Base-by-base conservation (phyloP, 2,329 filamentous ascomycete genomes). In the Apiospora aurea region DNA sequence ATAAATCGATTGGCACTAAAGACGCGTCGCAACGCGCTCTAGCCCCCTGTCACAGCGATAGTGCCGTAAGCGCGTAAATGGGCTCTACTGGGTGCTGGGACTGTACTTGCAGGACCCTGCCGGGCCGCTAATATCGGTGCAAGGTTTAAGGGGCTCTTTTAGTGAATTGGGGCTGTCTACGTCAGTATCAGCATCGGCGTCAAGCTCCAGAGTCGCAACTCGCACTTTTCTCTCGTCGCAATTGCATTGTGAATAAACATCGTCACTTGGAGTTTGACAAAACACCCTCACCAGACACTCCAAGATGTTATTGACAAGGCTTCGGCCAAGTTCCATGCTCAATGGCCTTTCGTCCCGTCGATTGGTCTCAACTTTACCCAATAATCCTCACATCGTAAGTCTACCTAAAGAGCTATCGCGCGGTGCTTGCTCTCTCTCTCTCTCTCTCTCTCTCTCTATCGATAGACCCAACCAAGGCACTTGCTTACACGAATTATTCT, bases 311-410 rank as follows among this genome's bases (percentile, higher is more conserved):
- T 72, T 79, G 69, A 75, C 78, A 72, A 74, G 77, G 64, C 73
- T 78, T 14, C 78, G 80, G 44, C 72, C 77, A 72, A 46, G 74
- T 64, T 72, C 78, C 69, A 70, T 76, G 68, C 78, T 64, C 29
- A 64, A 64, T 64, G 57, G 57, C 34, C 57, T 41, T 64, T 64
- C 70, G 72, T 74, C 72, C 26, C 73, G 69, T 49, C 78, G 87
- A 44, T 72, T 77, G 21, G 73, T 89, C 4, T 85, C 85, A 47
- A 87, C 85, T 8, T 76, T 90, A 26, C 78, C 83, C 10, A 84
- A 82, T 53, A 90, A 90, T 72, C 82, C 85, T 7, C 80, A 86
- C 72, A 90, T 91, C 77, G 88, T 90, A 76, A 81, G 87, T 82
- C 68, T 14, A 64, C 26, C 26, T 29, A 29, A 29, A 67, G 34